Evolutionary conservation across 352 stramenopile species (phyloP).

Genomic region (Phytophthora europaea): DNA sequence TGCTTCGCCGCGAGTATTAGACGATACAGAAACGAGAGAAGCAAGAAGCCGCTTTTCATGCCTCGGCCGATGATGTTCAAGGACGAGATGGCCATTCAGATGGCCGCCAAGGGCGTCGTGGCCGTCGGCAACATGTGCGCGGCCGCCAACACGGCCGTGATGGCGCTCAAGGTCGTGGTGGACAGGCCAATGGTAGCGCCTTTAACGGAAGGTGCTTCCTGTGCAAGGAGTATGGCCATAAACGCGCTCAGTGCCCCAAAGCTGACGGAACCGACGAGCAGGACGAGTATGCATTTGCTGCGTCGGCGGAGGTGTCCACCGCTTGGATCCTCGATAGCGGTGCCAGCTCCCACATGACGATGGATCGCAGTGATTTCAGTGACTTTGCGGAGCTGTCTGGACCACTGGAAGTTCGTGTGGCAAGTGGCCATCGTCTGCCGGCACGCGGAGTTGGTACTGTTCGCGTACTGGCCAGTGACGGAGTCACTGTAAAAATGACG

Average conservation of each 20-base stretch:
- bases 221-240: slow-evolving; percentile 19
- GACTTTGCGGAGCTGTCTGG: slow-evolving; percentile 6
- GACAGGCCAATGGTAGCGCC: not conserved
- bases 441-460: slow-evolving; percentile 24
- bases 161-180: not conserved
- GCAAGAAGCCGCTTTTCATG: not conserved
- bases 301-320: not conserved
- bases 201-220: slow-evolving; percentile 18
- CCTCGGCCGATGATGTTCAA: not conserved
- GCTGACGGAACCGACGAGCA: not conserved
- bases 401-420: slow-evolving; percentile 7
- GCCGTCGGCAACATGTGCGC: not conserved
- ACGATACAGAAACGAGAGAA: not conserved
- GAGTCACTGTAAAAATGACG: slow-evolving; percentile 14
- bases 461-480: slow-evolving; percentile 8
- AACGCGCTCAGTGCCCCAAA: slow-evolving; percentile 8
- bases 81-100: not conserved
- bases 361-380: slow-evolving; percentile 15
- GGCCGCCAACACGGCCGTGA: not conserved
- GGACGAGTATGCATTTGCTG: slow-evolving; percentile 5
- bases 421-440: slow-evolving; percentile 19
- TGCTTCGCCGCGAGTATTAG: slow-evolving; percentile 3
- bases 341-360: slow-evolving; percentile 35
- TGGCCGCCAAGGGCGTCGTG: not conserved
- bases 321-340: slow-evolving; percentile 33